Evolutionary conservation across 1,139 yeast species (phyloP), one percentile per base, ranked within the genome.

Genomic region (Keqinozyma sinolaborantium): DNA sequence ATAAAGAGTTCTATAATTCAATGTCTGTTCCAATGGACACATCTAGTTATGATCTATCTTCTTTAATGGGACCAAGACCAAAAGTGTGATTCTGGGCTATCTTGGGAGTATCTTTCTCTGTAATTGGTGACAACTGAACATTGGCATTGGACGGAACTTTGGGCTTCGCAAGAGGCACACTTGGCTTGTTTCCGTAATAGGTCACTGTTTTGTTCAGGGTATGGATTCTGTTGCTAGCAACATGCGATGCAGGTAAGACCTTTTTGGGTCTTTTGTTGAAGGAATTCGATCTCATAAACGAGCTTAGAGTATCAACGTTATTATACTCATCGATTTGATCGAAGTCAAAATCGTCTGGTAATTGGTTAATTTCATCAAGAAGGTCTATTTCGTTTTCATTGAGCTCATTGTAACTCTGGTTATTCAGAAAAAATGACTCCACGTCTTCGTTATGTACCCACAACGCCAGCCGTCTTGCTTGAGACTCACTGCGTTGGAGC

Each of bases 331-430:
- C 48, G 14, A 54, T 53, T 14, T 56, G 52, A 9, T 62, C 65
- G 5, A 38, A 38, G 8, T 68, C 70, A 44, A 74, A 76, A 42
- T 78, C 84, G 46, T 75, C 83, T 0, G 84, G 83, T 2, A 78
- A 54, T 28, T 57, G 67, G 43, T 79, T 77, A 16, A 74, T 63
- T 50, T 77, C 83, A 45, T 76, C 83, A 5, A 76, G 40, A 4
- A 60, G 38, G 25, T 65, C 73, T 26, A 61, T 58, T 33, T 67
- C 70, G 24, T 60, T 39, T 2, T 50, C 49, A 28, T 38, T 36
- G 21, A 18, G 21, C 21, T 18, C 21, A 18, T 18, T 18, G 10
- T 18, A 18, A 10, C 21, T 18, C 21, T 18, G 21, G 10, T 18
- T 18, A 10, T 18, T 18, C 21, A 18, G 21, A 18, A 18, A 18